Evolutionary conservation across 179 eudicot genomes (phyloP), one percentile per base, ranked within the genome.

Genomic region (Drosera spatulata): DNA sequence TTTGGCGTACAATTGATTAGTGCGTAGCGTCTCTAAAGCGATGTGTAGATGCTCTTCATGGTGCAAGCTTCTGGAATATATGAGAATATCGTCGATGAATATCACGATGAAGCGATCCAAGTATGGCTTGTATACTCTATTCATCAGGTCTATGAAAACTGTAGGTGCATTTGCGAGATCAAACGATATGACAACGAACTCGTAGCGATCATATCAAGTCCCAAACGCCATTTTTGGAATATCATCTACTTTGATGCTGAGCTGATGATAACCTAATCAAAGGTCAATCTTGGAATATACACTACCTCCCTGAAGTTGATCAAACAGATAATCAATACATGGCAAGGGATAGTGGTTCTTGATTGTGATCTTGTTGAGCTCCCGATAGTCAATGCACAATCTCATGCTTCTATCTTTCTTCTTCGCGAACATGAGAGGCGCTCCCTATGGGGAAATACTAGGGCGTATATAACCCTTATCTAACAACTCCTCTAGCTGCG

Each of bases 231-330:
- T 64, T 14, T 55, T 64, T 2, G 37, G 4, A 0, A 64, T 10
- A 39, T 64, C 61, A 0, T 1, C 3, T 2, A 12, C 55, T 10
- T 47, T 48, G 7, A 64, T 15, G 12, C 15, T 64, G 2, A 64
- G 4, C 37, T 56, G 61, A 37, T 64, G 68, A 6, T 64, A 64
- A 0, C 68, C 54, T 2, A 46, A 45, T 37, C 55, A 10, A 2
- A 64, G 9, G 42, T 64, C 61, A 22, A 56, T 56, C 44, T 64
- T 64, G 2, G 61, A 64, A 14, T 55, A 64, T 2, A 64, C 39
- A 2, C 4, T 2, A 3, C 53, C 61, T 0, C 54, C 68, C 44
- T 47, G 14, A 8, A 64, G 10, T 6, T 64, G 45, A 15, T 64
- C 68, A 8, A 64, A 13, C 4, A 64, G 2, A 47, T 64, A n/a